phyloP scores from a whole-genome alignment of 352 stramenopile genomes.

The Aphanomyces euteiches region DNA sequence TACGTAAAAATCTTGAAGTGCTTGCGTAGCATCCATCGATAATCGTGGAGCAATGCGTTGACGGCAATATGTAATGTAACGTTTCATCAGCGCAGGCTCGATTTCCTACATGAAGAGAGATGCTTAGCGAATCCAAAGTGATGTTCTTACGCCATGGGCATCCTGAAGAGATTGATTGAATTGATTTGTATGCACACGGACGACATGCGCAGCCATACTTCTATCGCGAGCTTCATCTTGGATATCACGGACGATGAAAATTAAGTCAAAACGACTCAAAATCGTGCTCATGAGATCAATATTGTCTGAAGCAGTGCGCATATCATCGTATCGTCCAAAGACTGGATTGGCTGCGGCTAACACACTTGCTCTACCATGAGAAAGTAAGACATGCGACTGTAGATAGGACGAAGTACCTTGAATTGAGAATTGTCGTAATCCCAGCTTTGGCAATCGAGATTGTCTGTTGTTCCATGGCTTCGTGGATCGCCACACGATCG shows the following conservation, averaged over 20 bases:
- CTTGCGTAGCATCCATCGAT: slow-evolving; percentile 86
- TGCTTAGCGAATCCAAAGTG: neutral
- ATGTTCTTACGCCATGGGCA: slow-evolving; percentile 22
- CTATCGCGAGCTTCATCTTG: slow-evolving; percentile 94
- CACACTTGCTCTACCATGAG: slow-evolving; percentile 52
- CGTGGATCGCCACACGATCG: slow-evolving; percentile 97
- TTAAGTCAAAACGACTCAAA: slow-evolving; percentile 98
- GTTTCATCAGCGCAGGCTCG: slow-evolving; percentile 91
- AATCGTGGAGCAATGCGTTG: slow-evolving; percentile 90
- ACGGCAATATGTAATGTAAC: slow-evolving; percentile 98
- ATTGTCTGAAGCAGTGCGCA: slow-evolving; percentile 97
- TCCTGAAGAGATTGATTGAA: slow-evolving; percentile 33
- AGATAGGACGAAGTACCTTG: slow-evolving; percentile 39
- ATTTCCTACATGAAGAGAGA: slow-evolving; percentile 45
- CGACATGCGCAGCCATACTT: slow-evolving; percentile 97
- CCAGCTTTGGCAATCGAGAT: slow-evolving; percentile 99
- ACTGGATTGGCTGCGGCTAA: slow-evolving; percentile 97
- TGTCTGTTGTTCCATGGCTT: slow-evolving; percentile 99
- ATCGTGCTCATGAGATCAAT: slow-evolving; percentile 99
- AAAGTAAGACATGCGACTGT: slow-evolving; percentile 39
- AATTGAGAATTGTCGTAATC: slow-evolving; percentile 99
- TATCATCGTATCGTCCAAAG: slow-evolving; percentile 98
- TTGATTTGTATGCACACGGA: slow-evolving; percentile 95
- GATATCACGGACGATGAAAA: slow-evolving; percentile 99
- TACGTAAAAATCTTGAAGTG: slow-evolving; percentile 97